Conservation (phyloP, 2,329 filamentous ascomycete species). For the Pseudogymnoascus sp. region DNA sequence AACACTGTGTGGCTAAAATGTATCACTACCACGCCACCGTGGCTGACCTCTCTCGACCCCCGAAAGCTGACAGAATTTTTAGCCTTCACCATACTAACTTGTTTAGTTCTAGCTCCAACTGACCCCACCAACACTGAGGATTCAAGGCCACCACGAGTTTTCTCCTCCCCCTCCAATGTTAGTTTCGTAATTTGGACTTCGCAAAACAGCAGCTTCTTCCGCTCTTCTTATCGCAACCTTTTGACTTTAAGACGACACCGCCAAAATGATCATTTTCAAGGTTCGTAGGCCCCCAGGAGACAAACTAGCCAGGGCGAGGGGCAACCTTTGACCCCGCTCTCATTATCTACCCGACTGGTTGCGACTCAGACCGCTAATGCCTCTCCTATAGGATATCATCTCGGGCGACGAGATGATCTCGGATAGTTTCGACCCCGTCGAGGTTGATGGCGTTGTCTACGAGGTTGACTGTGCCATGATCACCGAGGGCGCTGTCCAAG, state of each 20-base stretch:
- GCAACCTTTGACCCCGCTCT: constrained; percentile 11
- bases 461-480: constrained; percentile 92
- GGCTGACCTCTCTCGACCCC: background rate
- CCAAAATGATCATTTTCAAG: constrained; percentile 68
- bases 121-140: constrained; percentile 6
- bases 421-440: constrained; percentile 80
- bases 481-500: constrained; percentile 62
- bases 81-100: background rate
- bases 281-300: constrained; percentile 31
- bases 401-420: constrained; percentile 93
- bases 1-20: background rate
- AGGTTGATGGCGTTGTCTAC: constrained; percentile 71
- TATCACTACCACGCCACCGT: constrained; percentile 1
- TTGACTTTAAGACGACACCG: constrained; percentile 26
- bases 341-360: constrained; percentile 11
- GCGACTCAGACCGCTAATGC: constrained; percentile 11
- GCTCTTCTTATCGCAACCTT: constrained; percentile 10
- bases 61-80: constrained; percentile 3
- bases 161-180: constrained; percentile 7
- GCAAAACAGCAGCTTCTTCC: constrained; percentile 11
- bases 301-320: background rate
- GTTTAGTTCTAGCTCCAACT: background rate
- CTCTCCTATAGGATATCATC: constrained; percentile 62
- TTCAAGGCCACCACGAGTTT: constrained; percentile 9
- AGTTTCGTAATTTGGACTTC: constrained; percentile 6